Percentiles rank a stretch among this genome's conserved stretches.
These are phyloP conservation scores for Gentiana straminea DNA, from an alignment of 257 asterid genomes.

Conservation along the genomic window DNA sequence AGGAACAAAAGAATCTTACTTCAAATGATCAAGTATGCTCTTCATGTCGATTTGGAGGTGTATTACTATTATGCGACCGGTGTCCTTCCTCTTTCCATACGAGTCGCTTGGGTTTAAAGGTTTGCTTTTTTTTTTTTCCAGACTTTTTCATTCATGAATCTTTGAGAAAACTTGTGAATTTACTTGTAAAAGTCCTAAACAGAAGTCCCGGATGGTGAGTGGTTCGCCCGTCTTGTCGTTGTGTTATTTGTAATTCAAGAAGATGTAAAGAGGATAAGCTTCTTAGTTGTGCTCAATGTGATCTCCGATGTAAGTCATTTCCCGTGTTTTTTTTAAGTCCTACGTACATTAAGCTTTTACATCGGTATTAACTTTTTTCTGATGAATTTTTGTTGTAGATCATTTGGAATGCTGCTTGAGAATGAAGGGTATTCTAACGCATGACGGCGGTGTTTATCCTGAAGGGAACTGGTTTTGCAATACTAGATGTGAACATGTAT, in stretches of 20 bases:
- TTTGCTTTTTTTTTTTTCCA: conserved; percentile 8
- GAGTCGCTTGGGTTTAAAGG: conserved; percentile 81
- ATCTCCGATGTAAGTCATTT: conserved; percentile 49
- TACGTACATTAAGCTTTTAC: not conserved
- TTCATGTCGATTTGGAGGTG: conserved; percentile 80
- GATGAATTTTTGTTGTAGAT: conserved; percentile 31
- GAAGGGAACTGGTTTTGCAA: conserved; percentile 12
- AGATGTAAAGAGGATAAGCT: conserved; percentile 18
- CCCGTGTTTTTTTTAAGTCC: conserved; percentile 4
- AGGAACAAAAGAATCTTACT: conserved; percentile 10
- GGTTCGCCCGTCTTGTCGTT: conserved; percentile 97
- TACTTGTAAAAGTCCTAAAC: conserved; percentile 7
- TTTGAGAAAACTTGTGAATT: too few species aligned
- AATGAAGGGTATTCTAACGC: conserved; percentile 23
- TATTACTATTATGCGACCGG: conserved; percentile 64
- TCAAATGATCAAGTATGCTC: conserved; percentile 69
- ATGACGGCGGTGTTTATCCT: conserved; percentile 12
- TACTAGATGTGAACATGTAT: too few species aligned
- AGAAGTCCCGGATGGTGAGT: conserved; percentile 85
- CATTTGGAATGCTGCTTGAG: conserved; percentile 51
- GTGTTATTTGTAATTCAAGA: conserved; percentile 52
- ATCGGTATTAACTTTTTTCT: conserved; percentile 3
- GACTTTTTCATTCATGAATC: too few species aligned
- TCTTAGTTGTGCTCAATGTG: conserved; percentile 66
- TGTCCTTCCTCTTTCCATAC: conserved; percentile 2